Evolutionary conservation across 2,329 filamentous ascomycete genomes (phyloP), one percentile per base, ranked within the genome.

Genomic region (Claviceps sorghi): DNA sequence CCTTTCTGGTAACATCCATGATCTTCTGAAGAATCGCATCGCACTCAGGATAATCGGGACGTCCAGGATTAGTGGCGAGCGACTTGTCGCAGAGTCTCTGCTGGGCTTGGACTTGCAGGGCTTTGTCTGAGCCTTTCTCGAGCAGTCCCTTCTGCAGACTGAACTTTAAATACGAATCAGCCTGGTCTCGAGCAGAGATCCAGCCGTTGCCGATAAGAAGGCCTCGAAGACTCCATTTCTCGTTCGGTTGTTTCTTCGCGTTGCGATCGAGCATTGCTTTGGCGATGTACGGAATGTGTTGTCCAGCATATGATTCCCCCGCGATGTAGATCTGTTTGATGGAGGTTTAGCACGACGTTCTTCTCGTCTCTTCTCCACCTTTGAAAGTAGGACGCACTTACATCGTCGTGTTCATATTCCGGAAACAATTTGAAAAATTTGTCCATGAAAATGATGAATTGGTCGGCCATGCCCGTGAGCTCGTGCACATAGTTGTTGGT

Each of bases 281-380:
- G n/a, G 90, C 86, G 58, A 99, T 93, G 66, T 98, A 95, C 1
- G 93, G 93, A 56, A 98, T 97, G 69, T 97, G 84, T 65, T 97
- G 93, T 45, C 93, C 93, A 5, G 93, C 93, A 65, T 90, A 98
- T 0, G 91, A 98, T 71, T 99, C 93, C 60, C 94, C 93, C 1
- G 91, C 87, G 58, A 98, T 77, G 67, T 96, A 98, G 21, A 98
- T 72, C 90, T 97, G 62, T n/a, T 17, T 21, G 6, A 5, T 22
- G 21, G 44, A 1, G 32, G 11, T 13, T 47, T 42, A 41, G 54
- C 32, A 32, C 7, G 17, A 46, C 15, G 44, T 22, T 19, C 15
- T 22, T 15, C 3, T 30, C n/a, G 17, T 19, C 22, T 10, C 10
- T 2, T 34, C 5, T 9, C 45, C 10, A 22, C n/a, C 4, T 47